phyloP scores from a whole-genome alignment of 176 grass and related monocot species.

The Cenchrus fungigraminus region DNA sequence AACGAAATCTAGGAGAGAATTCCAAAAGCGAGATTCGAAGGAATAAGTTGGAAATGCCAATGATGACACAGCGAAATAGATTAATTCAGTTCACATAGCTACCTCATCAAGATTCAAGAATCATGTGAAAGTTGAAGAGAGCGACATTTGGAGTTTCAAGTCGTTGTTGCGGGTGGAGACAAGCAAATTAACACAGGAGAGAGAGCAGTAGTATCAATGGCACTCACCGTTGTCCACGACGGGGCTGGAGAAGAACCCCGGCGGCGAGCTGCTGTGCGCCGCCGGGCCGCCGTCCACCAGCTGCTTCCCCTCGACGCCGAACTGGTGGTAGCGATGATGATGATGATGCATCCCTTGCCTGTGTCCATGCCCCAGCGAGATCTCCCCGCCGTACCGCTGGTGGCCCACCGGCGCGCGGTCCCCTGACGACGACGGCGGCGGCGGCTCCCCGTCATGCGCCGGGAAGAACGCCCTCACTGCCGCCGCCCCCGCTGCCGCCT shows the following conservation, averaged over 20 bases:
- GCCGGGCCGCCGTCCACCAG: constrained; percentile 4
- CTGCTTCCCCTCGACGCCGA: constrained; percentile 28
- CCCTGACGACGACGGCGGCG: constrained; percentile 19
- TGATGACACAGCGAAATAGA: not conserved
- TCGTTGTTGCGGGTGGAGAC: not conserved
- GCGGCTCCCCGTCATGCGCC: not conserved
- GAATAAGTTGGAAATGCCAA: not conserved
- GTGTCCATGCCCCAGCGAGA: constrained; percentile 32
- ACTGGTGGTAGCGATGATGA: constrained; percentile 38
- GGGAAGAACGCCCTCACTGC: constrained; percentile 38
- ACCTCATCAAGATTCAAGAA: not conserved
- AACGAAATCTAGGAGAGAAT: constrained; percentile 1
- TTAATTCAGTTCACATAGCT: not conserved
- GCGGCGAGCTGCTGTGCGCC: constrained; percentile 67
- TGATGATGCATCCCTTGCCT: not conserved
- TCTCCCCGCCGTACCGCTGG: constrained; percentile 9
- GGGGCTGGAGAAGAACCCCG: constrained; percentile 70
- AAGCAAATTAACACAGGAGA: not conserved
- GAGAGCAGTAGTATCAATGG: not conserved
- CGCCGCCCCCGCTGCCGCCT: not conserved
- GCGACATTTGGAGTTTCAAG: not conserved
- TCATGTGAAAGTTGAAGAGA: not conserved
- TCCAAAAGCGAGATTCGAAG: not conserved
- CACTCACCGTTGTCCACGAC: constrained; percentile 58
- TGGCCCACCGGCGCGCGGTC: not conserved